A percentile compares a stretch with the other conserved stretches of the same genome.
phyloP scores from a whole-genome alignment of 1,284 basidiomycete genomes.

The Microbotryum lychnidis-dioicae region DNA sequence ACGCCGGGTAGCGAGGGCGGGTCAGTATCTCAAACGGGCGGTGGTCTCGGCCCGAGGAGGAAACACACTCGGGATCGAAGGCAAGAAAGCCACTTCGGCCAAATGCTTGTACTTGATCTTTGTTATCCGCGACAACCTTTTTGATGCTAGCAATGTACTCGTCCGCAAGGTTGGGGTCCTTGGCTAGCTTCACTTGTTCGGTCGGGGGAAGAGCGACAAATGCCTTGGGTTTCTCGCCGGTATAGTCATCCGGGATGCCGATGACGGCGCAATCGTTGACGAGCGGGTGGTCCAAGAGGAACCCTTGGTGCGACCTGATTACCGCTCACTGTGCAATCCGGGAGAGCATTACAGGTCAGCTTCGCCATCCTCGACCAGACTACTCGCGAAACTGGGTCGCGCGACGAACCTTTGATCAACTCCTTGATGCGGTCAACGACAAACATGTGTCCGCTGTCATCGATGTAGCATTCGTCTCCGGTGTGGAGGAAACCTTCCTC shows the following conservation, averaged over 20 bases:
- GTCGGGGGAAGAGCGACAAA: conserved; percentile 34
- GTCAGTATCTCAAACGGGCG: too few species aligned
- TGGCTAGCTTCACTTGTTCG: conserved; percentile 1
- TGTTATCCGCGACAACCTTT: conserved; percentile 60
- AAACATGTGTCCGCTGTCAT: conserved; percentile 16
- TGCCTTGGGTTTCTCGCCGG: conserved; percentile 62
- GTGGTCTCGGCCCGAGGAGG: too few species aligned
- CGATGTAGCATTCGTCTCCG: conserved; percentile 32
- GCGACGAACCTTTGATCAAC: neutral
- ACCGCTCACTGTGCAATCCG: conserved; percentile 10
- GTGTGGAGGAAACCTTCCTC: conserved; percentile 34
- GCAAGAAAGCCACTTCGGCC: conserved; percentile 59
- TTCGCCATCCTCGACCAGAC: conserved; percentile 12
- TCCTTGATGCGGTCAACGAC: conserved; percentile 31
- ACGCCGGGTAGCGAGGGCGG: too few species aligned
- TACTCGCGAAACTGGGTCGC: neutral
- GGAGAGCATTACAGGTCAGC: conserved; percentile 4
- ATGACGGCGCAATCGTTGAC: conserved; percentile 67
- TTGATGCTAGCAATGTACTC: conserved; percentile 22
- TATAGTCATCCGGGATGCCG: conserved; percentile 64
- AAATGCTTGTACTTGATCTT: conserved; percentile 65
- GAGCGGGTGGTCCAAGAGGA: conserved; percentile 61
- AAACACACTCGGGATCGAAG: conserved; percentile 52
- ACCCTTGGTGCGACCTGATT: conserved; percentile 51
- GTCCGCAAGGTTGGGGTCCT: neutral